Evolutionary conservation across 202 grass and related monocot species (phyloP), one percentile per base, ranked within the genome.

Genomic region (Zoysia matrella): DNA sequence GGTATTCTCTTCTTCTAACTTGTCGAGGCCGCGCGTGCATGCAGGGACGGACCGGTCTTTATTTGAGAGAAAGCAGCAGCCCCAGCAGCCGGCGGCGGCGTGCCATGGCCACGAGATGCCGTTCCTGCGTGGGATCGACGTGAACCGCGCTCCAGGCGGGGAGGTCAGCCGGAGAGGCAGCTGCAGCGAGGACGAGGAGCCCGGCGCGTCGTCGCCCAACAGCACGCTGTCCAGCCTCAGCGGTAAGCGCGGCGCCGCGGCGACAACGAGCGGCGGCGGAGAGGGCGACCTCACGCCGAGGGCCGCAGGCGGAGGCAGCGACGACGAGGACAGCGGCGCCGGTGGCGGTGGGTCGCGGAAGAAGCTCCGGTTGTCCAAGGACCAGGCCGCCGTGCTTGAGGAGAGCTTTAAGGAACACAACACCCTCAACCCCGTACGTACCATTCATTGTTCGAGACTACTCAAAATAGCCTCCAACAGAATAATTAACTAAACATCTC

Each of bases 331-430:
- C 68, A 69, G 40, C 12, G 88, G 80, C 54, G 60, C 55, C 57
- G 63, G 52, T 22, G 86, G 75, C 30, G 85, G 76, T 15, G 96
- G 89, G 14, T 96, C 97, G 18, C 91, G 91, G 51, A 99, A 99
- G 89, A 99, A 99, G 81, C 97, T 99, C 40, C 83, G 97, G 0
- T 67, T 99, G 3, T 96, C 89, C 42, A 96, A 92, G 85, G 91
- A 94, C 71, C 97, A 99, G 85, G 82, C 97, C 13, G 91, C 81
- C 67, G 87, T 99, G 13, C 97, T 99, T 52, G 97, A 99, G 70
- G 89, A 99, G 69, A 94, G 76, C 81, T 99, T 99, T 88, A 99
- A 90, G 61, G 91, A 96, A 53, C 97, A 99, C 84, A 96, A 72
- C 79, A 94, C 93, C n/a, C 97, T 99, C 62, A 96, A 90, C 72